Base-by-base conservation (phyloP, 2,329 filamentous ascomycete species). In the Chaetomiaceae sp. region DNA sequence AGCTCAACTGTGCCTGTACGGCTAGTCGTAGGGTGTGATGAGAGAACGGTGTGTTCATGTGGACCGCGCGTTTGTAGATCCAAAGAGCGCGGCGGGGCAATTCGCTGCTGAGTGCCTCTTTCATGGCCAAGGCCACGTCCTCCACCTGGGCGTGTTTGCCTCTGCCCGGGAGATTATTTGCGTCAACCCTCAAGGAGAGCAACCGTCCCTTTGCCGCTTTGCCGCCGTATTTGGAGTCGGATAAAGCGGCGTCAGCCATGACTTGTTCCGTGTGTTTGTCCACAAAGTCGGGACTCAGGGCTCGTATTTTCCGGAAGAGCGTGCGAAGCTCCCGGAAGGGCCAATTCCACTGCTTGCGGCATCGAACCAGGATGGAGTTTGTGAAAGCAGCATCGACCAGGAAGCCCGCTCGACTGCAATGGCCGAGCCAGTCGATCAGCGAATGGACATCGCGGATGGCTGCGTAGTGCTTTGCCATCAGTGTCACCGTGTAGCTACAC, bases 11-110 rank as follows among this genome's bases (percentile, higher is more conserved):
- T 2, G 76, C 75, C 9, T 71, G 59, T 8, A 81, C 71, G 8
- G 74, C 76, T 5, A 79, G 65, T n/a, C 73, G 71, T 13, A 81
- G 67, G 48, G 73, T 76, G 21, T 71, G 67, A 3, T 62, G 60
- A 25, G 70, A 73, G 54, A 68, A 67, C 1, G 65, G 64, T 59
- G 76, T 65, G 16, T 70, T 68, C 4, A 59, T 62, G 9, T 56
- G 58, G 1, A 67, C 40, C 0, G 71, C 71, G 23, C 62, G 62
- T 46, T 64, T 67, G 61, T 78, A 80, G 4, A 73, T 67, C 14
- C 58, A 59, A 48, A 72, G 60, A 0, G 72, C 71, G 11, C 62
- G 56, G 4, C 47, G 51, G 59, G 70, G 69, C 5, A 66, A 63
- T 10, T 66, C 63, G 2, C 60, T 51, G 1, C 63, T 60, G 11